A percentile compares a stretch with the other conserved stretches of the same genome.
Conservation (phyloP, 2,329 filamentous ascomycete species). For the Fusarium humuli region DNA sequence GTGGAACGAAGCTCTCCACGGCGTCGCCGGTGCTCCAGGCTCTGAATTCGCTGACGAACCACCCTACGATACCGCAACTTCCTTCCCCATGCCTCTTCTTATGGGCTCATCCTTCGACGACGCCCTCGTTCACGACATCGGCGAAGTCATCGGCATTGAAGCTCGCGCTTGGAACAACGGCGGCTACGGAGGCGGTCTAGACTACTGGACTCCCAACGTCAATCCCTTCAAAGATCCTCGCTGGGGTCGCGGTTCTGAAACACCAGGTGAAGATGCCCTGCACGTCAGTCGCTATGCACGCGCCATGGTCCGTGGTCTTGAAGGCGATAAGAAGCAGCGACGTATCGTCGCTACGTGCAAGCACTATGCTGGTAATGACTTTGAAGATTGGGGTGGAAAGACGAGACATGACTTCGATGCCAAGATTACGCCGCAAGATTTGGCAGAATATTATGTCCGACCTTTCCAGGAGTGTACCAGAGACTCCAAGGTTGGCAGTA, state of each 20-base stretch:
- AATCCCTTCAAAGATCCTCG: slow-evolving; percentile 11
- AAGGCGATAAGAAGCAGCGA: slow-evolving; percentile 3
- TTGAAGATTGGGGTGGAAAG: slow-evolving; percentile 13
- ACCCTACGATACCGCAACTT: background rate
- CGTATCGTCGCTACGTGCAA: slow-evolving; percentile 17
- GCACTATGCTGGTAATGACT: slow-evolving; percentile 5
- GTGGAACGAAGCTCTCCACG: slow-evolving; percentile 22
- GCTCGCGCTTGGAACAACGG: slow-evolving; percentile 6
- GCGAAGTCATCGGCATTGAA: background rate
- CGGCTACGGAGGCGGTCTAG: background rate
- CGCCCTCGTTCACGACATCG: background rate
- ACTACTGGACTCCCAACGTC: slow-evolving; percentile 15
- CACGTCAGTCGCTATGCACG: slow-evolving; percentile 7
- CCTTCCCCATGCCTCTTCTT: slow-evolving; percentile 6
- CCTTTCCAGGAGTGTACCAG: slow-evolving; percentile 14
- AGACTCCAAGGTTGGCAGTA: background rate
- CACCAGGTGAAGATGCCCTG: slow-evolving; percentile 4
- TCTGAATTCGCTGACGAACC: background rate
- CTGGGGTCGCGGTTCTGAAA: slow-evolving; percentile 15
- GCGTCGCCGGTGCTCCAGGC: background rate
- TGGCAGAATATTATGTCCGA: slow-evolving; percentile 12
- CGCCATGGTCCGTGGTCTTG: slow-evolving; percentile 2
- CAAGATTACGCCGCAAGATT: background rate
- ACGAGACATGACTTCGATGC: slow-evolving; percentile 1
- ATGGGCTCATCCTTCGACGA: slow-evolving; percentile 1